Evolutionary conservation across 1,139 yeast genomes (phyloP).

Genomic region (Blastobotrys ciferrii): DNA sequence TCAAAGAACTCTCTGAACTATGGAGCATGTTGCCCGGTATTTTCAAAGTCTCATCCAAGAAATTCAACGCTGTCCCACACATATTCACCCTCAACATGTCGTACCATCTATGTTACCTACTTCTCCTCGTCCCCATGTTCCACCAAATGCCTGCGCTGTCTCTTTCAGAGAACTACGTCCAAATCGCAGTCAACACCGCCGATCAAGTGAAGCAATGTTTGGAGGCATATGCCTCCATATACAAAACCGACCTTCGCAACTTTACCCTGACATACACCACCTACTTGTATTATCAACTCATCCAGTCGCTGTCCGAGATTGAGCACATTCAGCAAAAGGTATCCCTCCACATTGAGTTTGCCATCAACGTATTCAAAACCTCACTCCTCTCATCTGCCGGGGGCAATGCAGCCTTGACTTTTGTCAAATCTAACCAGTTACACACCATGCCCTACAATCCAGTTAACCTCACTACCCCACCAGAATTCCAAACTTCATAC

Average conservation of each 20-base stretch:
- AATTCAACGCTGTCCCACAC: slow-evolving; percentile 3
- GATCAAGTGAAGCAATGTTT: neutral
- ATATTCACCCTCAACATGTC: slow-evolving; percentile 10
- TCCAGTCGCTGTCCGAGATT: slow-evolving; percentile 7
- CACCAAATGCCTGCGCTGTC: slow-evolving; percentile 8
- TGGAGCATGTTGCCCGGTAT: slow-evolving; percentile 7
- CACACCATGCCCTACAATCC: neutral
- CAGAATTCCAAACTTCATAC: neutral
- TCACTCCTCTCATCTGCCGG: neutral
- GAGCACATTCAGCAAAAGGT: neutral
- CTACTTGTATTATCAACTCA: slow-evolving; percentile 13
- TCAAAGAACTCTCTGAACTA: slow-evolving; percentile 10
- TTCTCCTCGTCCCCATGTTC: slow-evolving; percentile 10
- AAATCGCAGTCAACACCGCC: slow-evolving; percentile 6
- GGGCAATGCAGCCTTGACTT: neutral
- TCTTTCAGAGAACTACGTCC: neutral
- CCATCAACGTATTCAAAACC: neutral
- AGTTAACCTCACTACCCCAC: neutral
- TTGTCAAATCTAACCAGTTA: neutral
- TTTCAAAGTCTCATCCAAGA: slow-evolving; percentile 2
- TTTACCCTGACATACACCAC: slow-evolving; percentile 10
- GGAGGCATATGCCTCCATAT: neutral
- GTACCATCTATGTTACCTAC: slow-evolving; percentile 8
- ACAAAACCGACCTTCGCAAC: slow-evolving; percentile 1
- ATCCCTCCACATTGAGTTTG: neutral